Conservation (phyloP, 768 basidiomycete genomes). For the Auricularia cornea region DNA sequence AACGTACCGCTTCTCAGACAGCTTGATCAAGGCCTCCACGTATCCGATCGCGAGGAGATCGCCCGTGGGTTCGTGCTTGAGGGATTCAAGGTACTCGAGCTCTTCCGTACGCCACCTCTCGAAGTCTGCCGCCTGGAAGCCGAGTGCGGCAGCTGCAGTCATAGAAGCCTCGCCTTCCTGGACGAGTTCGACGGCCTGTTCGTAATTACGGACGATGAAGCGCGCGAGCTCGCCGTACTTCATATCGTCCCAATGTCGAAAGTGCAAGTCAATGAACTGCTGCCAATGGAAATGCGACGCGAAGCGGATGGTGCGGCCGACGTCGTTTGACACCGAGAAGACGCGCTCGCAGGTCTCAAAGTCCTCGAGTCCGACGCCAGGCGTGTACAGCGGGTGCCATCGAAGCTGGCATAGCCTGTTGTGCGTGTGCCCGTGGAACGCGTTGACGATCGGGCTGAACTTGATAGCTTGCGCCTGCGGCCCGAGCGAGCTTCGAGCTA, state of each 20-base stretch:
- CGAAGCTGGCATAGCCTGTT: conserved; percentile 18
- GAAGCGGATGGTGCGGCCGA: conserved; percentile 10
- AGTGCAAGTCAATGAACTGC: conserved; percentile 11
- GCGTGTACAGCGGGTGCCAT: conserved; percentile 11
- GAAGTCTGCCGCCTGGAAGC: conserved; percentile 6
- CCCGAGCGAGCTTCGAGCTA: conserved; percentile 9
- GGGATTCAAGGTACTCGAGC: conserved; percentile 10
- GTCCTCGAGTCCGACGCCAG: conserved; percentile 14
- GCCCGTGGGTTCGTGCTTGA: conserved; percentile 12
- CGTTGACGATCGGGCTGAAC: conserved; percentile 12
- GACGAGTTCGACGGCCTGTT: conserved; percentile 11
- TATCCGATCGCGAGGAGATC: conserved; percentile 1
- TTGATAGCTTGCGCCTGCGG: background rate
- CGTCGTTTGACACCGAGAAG: conserved; percentile 14
- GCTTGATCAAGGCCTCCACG: background rate
- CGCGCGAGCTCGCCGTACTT: conserved; percentile 6
- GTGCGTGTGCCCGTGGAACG: conserved; percentile 31
- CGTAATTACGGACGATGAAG: conserved; percentile 11
- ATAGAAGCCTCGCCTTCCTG: background rate
- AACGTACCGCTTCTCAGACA: background rate
- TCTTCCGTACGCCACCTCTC: conserved; percentile 11
- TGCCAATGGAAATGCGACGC: conserved; percentile 14
- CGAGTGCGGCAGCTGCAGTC: conserved; percentile 3
- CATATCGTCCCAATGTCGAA: conserved; percentile 16
- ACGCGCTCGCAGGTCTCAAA: conserved; percentile 15